Conservation (phyloP, 176 grass and related monocot species). For the Paspalum notatum region DNA sequence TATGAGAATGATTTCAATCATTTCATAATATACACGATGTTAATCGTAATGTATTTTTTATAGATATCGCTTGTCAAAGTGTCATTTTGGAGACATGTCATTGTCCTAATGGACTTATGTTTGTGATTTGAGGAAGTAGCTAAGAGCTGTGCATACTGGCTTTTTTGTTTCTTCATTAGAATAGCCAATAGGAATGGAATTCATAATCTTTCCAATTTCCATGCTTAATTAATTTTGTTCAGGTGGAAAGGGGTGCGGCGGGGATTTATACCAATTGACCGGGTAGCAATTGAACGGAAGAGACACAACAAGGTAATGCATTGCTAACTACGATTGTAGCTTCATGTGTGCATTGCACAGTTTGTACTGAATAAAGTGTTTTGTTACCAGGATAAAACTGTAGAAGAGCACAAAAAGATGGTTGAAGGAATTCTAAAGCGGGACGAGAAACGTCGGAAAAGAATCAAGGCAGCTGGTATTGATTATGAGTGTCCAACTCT, state of each 20-base stretch:
- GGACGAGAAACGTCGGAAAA: conserved; percentile 73
- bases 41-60: background rate
- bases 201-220: background rate
- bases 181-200: background rate
- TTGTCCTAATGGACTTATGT: background rate
- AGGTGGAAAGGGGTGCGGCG: conserved; percentile 76
- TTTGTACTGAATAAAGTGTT: conserved; percentile 12
- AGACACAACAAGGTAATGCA: conserved; percentile 69
- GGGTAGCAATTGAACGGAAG: conserved; percentile 61
- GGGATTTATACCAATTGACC: conserved; percentile 56
- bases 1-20: background rate
- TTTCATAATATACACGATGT: too few relatives aligned
- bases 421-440: conserved; percentile 74
- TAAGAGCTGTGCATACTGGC: background rate
- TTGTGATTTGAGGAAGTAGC: conserved; percentile 1
- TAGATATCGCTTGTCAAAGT: background rate
- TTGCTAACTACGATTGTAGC: conserved; percentile 22
- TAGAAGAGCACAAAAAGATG: conserved; percentile 69
- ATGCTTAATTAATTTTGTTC: conserved; percentile 32
- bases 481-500: conserved; percentile 81
- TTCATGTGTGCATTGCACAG: background rate
- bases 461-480: conserved; percentile 80
- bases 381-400: conserved; percentile 70
- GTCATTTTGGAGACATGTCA: background rate
- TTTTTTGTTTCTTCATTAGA: background rate